Base-by-base conservation (phyloP, 257 asterid species). In the Linderniella brevidens region DNA sequence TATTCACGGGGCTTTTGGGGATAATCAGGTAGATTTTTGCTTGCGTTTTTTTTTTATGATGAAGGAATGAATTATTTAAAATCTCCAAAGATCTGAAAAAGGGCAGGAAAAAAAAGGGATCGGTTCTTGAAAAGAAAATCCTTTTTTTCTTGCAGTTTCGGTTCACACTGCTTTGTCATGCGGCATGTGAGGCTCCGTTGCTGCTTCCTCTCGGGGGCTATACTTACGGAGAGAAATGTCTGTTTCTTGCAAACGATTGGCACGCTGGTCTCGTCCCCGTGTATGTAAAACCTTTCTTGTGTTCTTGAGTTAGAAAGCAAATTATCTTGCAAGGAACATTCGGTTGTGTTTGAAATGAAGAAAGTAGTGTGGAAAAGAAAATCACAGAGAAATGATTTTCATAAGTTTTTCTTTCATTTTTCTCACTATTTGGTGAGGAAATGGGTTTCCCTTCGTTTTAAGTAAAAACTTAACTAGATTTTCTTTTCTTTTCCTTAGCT, bases 131-230 rank as follows among this genome's bases (percentile, higher is more conserved):
- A 25, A 25, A 25, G 32, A 39, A 25, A 48, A 36, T 54, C 47
- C 46, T 55, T 49, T 53, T 36, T 49, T 29, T 35, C 50, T 41
- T 58, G 68, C 86, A 90, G 98, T 90, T 81, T 56, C 78, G 98
- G 56, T 84, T 90, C 90, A 84, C 95, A 41, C 69, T 90, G 65
- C 92, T 90, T 55, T 90, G 94, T 60, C 86, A 90, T 50, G 96
- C 93, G 57, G 98, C 94, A 35, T 85, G 96, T 60, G 98, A 90
- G 78, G 98, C 96, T 64, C 96, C 96, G 13, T 71, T 90, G 58
- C 82, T 85, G 70, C 85, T 90, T 64, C 86, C 88, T 1, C 52
- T 90, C 45, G 96, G 98, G 64, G 99, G 99, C 29, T 85, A 63
- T 67, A 85, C 92, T 18, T 90, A 85, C 17, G 96, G 96, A 53